Evolutionary conservation across 345 rosid genomes (phyloP).

Genomic region (Pseudoturritis turrita): DNA sequence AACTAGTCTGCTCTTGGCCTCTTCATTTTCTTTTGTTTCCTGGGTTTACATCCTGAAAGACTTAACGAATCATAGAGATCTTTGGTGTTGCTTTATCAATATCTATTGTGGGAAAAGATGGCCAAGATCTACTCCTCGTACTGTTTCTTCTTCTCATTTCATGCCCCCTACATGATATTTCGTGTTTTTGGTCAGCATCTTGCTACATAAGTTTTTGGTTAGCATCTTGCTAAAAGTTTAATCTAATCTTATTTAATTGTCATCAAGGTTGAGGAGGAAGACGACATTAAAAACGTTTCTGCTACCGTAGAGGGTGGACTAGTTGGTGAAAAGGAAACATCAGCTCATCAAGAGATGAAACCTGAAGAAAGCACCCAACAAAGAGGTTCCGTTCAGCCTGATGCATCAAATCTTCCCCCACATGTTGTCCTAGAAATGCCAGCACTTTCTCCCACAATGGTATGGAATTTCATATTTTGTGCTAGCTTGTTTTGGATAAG

Average conservation of each 20-base stretch:
- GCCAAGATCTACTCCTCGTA: neutral
- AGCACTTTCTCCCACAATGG: slow-evolving; percentile 99
- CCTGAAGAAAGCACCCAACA: slow-evolving; percentile 37
- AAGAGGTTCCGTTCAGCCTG: slow-evolving; percentile 36
- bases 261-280: slow-evolving; percentile 82
- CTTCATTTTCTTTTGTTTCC: slow-evolving; percentile 21
- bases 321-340: slow-evolving; percentile 45
- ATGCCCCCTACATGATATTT: slow-evolving; percentile 3
- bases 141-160: slow-evolving; percentile 13
- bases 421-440: slow-evolving; percentile 87
- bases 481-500: slow-evolving; percentile 10
- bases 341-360: slow-evolving; percentile 37
- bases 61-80: neutral
- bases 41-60: slow-evolving; percentile 1
- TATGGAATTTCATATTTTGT: slow-evolving; percentile 32
- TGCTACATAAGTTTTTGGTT: neutral
- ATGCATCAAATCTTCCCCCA: slow-evolving; percentile 69
- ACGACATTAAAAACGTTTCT: slow-evolving; percentile 65
- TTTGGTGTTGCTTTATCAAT: neutral
- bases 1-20: slow-evolving; percentile 2
- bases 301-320: slow-evolving; percentile 41
- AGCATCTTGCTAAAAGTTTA: neutral
- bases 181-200: neutral
- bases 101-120: neutral
- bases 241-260: slow-evolving; percentile 29